phyloP scores from a whole-genome alignment of 768 basidiomycete genomes.

The Russula sp. region DNA sequence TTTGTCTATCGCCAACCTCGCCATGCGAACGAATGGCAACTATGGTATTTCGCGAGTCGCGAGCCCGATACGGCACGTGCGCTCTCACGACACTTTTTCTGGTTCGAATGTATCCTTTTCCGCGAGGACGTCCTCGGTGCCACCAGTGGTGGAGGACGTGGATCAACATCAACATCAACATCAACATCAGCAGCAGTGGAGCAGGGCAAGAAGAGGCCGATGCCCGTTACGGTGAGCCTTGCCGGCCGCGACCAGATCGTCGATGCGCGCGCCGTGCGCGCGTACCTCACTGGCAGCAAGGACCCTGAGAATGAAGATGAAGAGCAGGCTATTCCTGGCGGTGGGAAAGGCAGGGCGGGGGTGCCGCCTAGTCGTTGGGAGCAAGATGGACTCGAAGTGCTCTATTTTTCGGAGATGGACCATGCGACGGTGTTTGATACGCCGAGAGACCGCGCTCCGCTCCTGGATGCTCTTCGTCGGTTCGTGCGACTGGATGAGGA shows the following conservation, averaged over 20 bases:
- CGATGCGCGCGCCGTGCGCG: conserved; percentile 39
- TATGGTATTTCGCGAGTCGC: conserved; percentile 66
- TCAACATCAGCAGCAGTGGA: too few relatives aligned
- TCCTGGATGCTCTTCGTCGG: conserved; percentile 37
- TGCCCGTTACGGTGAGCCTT: conserved; percentile 39
- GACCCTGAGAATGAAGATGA: background rate
- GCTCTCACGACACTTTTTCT: conserved; percentile 61
- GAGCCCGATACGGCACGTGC: conserved; percentile 62
- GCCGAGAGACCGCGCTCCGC: conserved; percentile 31
- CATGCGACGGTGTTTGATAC: conserved; percentile 44
- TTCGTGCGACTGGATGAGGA: conserved; percentile 33
- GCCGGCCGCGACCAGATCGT: conserved; percentile 46
- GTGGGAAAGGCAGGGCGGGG: background rate
- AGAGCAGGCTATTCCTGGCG: conserved; percentile 21
- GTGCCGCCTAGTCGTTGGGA: conserved; percentile 34
- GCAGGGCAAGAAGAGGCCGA: conserved; percentile 15
- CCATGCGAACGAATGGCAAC: conserved; percentile 57
- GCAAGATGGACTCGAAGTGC: conserved; percentile 39
- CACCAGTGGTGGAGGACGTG: conserved; percentile 6
- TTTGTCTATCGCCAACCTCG: conserved; percentile 58
- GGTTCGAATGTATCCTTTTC: conserved; percentile 61
- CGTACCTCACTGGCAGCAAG: conserved; percentile 42
- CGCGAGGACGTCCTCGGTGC: conserved; percentile 49
- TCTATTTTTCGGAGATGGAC: conserved; percentile 42
- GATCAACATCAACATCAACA: too few relatives aligned